phyloP scores from a whole-genome alignment of 345 rosid genomes.

The Punica granatum region DNA sequence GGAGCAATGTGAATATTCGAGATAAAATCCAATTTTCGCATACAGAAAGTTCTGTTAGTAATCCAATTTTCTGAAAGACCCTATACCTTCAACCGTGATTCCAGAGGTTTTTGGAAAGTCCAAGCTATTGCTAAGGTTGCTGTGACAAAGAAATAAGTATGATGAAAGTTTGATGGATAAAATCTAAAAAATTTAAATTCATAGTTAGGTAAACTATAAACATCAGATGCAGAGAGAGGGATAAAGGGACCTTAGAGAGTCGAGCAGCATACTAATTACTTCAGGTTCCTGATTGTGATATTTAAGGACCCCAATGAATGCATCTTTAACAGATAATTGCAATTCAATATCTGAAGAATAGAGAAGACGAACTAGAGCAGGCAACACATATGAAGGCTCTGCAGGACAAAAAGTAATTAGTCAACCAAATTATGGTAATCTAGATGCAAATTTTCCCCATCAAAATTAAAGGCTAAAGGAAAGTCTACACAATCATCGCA shows the following conservation, averaged over 20 bases:
- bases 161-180: conserved; percentile 2
- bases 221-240: conserved; percentile 1
- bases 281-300: conserved; percentile 51
- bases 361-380: conserved; percentile 46
- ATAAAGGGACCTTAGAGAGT: conserved; percentile 56
- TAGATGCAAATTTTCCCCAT: neutral
- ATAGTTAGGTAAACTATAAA: neutral
- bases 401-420: conserved; percentile 19
- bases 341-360: conserved; percentile 42
- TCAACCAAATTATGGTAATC: neutral
- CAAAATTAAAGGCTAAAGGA: neutral
- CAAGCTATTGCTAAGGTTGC: conserved; percentile 41
- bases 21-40: neutral
- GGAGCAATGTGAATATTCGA: neutral
- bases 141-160: conserved; percentile 18
- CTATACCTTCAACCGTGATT: conserved; percentile 34
- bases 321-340: conserved; percentile 37
- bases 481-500: neutral
- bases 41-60: neutral
- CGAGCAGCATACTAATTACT: conserved; percentile 62
- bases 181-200: neutral
- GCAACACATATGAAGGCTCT: conserved; percentile 66
- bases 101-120: conserved; percentile 25
- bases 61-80: neutral
- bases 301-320: conserved; percentile 53